Percentiles rank a stretch among this genome's conserved stretches.
Conservation (phyloP, 1,284 basidiomycete genomes). For the Laetiporus sulphureus region DNA sequence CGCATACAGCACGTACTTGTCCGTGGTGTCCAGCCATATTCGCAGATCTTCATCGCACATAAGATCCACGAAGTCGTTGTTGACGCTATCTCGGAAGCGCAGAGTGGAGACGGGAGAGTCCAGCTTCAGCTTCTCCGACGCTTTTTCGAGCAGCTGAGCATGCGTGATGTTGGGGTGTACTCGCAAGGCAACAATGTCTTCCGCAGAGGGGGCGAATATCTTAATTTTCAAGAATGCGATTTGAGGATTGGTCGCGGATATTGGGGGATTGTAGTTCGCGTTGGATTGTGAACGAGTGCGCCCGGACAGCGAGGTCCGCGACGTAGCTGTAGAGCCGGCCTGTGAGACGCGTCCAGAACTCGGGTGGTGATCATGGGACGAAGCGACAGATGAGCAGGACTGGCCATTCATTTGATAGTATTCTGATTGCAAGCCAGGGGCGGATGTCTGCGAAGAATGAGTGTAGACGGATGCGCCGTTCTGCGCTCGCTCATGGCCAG, state of each 20-base stretch:
- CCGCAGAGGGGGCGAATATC: constrained; percentile 87
- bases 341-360: constrained; percentile 45
- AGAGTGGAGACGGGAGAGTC: constrained; percentile 70
- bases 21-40: constrained; percentile 78
- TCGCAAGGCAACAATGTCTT: constrained; percentile 96
- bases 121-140: constrained; percentile 79
- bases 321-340: constrained; percentile 31
- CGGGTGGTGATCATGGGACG: constrained; percentile 31
- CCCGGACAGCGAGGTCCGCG: constrained; percentile 27
- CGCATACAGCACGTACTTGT: constrained; percentile 87
- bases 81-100: constrained; percentile 69
- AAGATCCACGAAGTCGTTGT: constrained; percentile 59
- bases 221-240: constrained; percentile 96
- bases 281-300: constrained; percentile 52
- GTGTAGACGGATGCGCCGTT: constrained; percentile 37
- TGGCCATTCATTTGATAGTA: constrained; percentile 26
- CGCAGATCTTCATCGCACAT: constrained; percentile 67
- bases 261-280: constrained; percentile 56
- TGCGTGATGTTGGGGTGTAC: constrained; percentile 91
- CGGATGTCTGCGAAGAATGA: constrained; percentile 20
- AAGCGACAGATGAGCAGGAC: constrained; percentile 26
- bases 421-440: constrained; percentile 31
- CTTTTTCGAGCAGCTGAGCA: constrained; percentile 84
- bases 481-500: constrained; percentile 41
- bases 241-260: constrained; percentile 68